Percentiles rank a stretch among this genome's conserved stretches.
Evolutionary conservation across 495 filamentous ascomycete genomes (phyloP).

Genomic region (Entonaema liquescens): DNA sequence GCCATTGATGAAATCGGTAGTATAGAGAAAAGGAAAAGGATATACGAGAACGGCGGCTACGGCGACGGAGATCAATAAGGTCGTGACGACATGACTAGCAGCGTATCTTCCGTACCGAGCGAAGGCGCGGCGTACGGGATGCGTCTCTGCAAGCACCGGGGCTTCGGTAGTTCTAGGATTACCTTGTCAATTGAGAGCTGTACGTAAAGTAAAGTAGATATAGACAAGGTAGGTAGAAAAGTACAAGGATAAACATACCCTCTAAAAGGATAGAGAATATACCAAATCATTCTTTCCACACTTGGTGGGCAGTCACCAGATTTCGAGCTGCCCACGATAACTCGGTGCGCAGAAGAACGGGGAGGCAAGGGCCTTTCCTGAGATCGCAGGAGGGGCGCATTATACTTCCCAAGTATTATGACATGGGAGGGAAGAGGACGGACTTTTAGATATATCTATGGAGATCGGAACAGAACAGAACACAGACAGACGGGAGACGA

Average conservation of each 20-base stretch:
- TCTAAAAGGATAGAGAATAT: slow-evolving; percentile 70
- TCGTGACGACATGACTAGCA: slow-evolving; percentile 71
- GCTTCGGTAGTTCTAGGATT: slow-evolving; percentile 66
- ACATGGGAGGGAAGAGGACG: slow-evolving; percentile 5
- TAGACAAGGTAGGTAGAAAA: not conserved
- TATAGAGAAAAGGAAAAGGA: slow-evolving; percentile 73
- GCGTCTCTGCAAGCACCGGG: slow-evolving; percentile 64
- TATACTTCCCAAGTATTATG: slow-evolving; percentile 27
- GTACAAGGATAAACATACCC: slow-evolving; percentile 49
- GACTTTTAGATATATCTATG: not conserved
- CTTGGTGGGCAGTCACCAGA: slow-evolving; percentile 22
- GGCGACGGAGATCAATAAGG: slow-evolving; percentile 70
- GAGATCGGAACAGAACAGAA: slow-evolving; percentile 6
- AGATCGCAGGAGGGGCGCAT: slow-evolving; percentile 42
- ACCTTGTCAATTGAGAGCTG: slow-evolving; percentile 37
- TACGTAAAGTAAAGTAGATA: not conserved
- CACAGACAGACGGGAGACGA: too few species aligned
- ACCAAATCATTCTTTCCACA: slow-evolving; percentile 63
- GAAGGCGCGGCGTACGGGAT: slow-evolving; percentile 68
- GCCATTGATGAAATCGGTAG: slow-evolving; percentile 66
- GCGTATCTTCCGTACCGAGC: slow-evolving; percentile 68
- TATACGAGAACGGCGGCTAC: slow-evolving; percentile 70
- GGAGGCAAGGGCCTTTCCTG: slow-evolving; percentile 43
- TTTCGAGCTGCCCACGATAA: slow-evolving; percentile 35
- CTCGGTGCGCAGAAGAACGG: slow-evolving; percentile 22